A percentile compares a stretch with the other conserved stretches of the same genome.
phyloP scores from a whole-genome alignment of 768 basidiomycete genomes.

The Polyporus arcularius region DNA sequence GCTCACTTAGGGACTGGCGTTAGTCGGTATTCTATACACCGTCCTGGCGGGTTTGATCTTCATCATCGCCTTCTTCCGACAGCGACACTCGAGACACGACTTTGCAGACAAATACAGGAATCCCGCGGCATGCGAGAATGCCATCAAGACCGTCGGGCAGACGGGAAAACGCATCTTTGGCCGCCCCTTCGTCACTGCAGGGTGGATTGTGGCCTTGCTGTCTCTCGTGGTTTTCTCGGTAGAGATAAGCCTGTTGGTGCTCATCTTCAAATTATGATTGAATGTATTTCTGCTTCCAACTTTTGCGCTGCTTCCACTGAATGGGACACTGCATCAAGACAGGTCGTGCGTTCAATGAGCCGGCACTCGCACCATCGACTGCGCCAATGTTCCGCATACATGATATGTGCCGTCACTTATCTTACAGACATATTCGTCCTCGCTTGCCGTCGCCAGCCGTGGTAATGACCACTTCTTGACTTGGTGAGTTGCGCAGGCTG shows the following conservation, averaged over 20 bases:
- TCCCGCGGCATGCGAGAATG: constrained; percentile 28
- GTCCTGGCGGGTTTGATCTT: constrained; percentile 63
- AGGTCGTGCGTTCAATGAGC: no score
- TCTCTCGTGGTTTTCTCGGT: constrained; percentile 59
- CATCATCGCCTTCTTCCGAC: constrained; percentile 57
- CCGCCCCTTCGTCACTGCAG: constrained; percentile 77
- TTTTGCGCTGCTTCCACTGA: no score
- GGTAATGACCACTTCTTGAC: no score
- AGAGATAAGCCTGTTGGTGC: constrained; percentile 64
- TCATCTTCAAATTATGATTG: constrained; percentile 51
- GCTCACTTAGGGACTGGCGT: background rate
- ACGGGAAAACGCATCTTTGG: constrained; percentile 67
- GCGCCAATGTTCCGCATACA: no score
- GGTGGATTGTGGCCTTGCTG: constrained; percentile 69
- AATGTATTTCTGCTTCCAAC: no score
- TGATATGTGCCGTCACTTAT: no score
- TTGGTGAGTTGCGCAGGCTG: no score
- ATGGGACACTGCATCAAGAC: no score
- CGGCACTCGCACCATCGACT: no score
- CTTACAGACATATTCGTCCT: no score
- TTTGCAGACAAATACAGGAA: constrained; percentile 59
- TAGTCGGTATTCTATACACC: constrained; percentile 65
- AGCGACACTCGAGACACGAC: constrained; percentile 69
- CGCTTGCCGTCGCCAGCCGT: no score
- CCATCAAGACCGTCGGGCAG: constrained; percentile 60